These are phyloP conservation scores for Mycosarcoma mackinlayi DNA, from an alignment of 1,284 basidiomycete species.

Conservation along the genomic window DNA sequence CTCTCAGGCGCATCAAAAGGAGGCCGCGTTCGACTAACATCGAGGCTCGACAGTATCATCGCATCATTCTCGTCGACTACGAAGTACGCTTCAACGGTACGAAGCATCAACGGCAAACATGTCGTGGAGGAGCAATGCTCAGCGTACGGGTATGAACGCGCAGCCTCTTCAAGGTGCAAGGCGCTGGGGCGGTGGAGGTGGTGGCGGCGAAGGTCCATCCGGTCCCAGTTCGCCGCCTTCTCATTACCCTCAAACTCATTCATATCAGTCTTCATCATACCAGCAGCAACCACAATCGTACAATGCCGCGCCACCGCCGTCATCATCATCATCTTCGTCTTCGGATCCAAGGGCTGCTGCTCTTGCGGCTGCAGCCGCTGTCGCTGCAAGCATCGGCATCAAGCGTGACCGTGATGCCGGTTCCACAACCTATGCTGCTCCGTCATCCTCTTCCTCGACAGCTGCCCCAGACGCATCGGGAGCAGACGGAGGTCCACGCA, in stretches of 20 bases:
- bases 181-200: slow-evolving; percentile 60
- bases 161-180: slow-evolving; percentile 58
- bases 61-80: no score
- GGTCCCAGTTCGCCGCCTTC: slow-evolving; percentile 15
- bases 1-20: background rate
- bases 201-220: slow-evolving; percentile 21
- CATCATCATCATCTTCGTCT: slow-evolving; percentile 20
- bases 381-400: slow-evolving; percentile 46
- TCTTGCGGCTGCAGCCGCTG: slow-evolving; percentile 36
- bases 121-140: slow-evolving; percentile 66
- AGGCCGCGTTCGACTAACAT: no score
- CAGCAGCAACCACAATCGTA: slow-evolving; percentile 21
- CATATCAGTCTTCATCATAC: slow-evolving; percentile 16
- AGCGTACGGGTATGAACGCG: slow-evolving; percentile 66
- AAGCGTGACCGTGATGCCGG: slow-evolving; percentile 39
- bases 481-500: slow-evolving; percentile 55
- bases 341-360: slow-evolving; percentile 34
- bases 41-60: no score
- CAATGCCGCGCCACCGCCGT: slow-evolving; percentile 14
- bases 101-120: slow-evolving; percentile 21
- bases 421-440: background rate
- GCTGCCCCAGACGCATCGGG: slow-evolving; percentile 10
- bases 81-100: no score
- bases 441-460: slow-evolving; percentile 10
- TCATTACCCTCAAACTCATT: slow-evolving; percentile 12